These are phyloP conservation scores for Xylaria palmicola DNA, from an alignment of 495 filamentous ascomycete species.

Conservation along the genomic window DNA sequence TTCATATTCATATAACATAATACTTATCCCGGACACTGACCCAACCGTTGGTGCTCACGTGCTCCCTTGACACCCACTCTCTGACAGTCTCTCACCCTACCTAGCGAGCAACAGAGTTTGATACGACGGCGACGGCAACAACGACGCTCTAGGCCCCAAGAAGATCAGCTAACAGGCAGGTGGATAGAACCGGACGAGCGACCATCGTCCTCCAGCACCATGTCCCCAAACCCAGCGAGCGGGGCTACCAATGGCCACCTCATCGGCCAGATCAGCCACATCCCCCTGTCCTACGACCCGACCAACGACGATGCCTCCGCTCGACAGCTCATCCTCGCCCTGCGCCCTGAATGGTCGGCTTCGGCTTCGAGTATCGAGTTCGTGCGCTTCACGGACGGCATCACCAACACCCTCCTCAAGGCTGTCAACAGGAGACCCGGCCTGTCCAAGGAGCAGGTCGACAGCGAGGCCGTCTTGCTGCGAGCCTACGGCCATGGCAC, in stretches of 20 bases:
- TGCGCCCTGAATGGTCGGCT: slow-evolving; percentile 81
- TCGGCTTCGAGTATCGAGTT: slow-evolving; percentile 78
- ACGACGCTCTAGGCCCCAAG: background rate
- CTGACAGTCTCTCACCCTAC: too few species aligned
- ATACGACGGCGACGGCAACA: background rate
- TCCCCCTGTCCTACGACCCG: slow-evolving; percentile 74
- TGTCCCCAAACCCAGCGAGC: slow-evolving; percentile 21
- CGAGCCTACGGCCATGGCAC: slow-evolving; percentile 94
- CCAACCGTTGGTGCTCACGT: too few species aligned
- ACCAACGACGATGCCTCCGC: slow-evolving; percentile 74
- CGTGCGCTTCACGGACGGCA: slow-evolving; percentile 91
- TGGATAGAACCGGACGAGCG: background rate
- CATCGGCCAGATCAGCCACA: slow-evolving; percentile 45
- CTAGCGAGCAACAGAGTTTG: background rate
- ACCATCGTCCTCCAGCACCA: slow-evolving; percentile 4
- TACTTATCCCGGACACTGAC: too few species aligned
- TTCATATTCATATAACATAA: too few species aligned
- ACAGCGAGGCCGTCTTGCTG: slow-evolving; percentile 85
- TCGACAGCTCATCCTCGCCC: slow-evolving; percentile 70
- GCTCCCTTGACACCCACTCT: too few species aligned
- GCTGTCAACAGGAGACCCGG: slow-evolving; percentile 77
- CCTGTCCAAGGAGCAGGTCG: slow-evolving; percentile 72
- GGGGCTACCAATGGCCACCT: slow-evolving; percentile 18
- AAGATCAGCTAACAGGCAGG: background rate
- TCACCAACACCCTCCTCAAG: slow-evolving; percentile 94